Evolutionary conservation across 371 early-diverging fungal species (phyloP), one percentile per base, ranked within the genome.

Genomic region (Capillidium heterosporum): DNA sequence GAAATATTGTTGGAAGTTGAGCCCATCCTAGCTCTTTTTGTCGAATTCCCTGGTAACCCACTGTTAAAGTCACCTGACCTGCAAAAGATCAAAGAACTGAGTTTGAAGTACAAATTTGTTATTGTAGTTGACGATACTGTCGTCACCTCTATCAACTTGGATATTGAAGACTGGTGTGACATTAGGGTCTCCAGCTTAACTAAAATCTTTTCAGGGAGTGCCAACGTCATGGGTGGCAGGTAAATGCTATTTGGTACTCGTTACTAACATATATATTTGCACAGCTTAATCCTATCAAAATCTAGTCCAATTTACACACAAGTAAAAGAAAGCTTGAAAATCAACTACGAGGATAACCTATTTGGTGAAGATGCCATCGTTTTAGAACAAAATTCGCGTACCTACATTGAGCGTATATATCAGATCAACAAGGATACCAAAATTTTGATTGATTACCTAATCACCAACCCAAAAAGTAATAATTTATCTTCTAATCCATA

Each of bases 161-260:
- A 69, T 32, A 84, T 82, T 2, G 71, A 90, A 17, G 67, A 71
- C 55, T 79, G 72, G 70, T 89, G 87, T 0, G 95, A 95, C 64
- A 72, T 91, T 29, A 81, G 91, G 1, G 95, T 91, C 5, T 84
- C 91, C 23, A 90, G 91, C 60, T 65, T 96, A 57, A 92, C 96
- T 21, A 95, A 95, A 71, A 71, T 90, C 48, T 93, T 95, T 62
- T 83, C 84, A 57, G 96, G 96, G 26, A 91, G 91, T 67, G 78
- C 87, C 59, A 92, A 96, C 66, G 95, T 93, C 15, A 95, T 94
- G 94, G 95, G 88, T 56, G 97, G 97, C 58, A 81, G 87, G 82
- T 81, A 61, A 44, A 40, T 61, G 31, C 19, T 7, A 15, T 44
- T 7, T 35, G 13, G 13, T 35, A 7, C 4, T 4, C 13, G 4